Conservation (phyloP, 768 basidiomycete genomes). For the Tephrocybe sp. region DNA sequence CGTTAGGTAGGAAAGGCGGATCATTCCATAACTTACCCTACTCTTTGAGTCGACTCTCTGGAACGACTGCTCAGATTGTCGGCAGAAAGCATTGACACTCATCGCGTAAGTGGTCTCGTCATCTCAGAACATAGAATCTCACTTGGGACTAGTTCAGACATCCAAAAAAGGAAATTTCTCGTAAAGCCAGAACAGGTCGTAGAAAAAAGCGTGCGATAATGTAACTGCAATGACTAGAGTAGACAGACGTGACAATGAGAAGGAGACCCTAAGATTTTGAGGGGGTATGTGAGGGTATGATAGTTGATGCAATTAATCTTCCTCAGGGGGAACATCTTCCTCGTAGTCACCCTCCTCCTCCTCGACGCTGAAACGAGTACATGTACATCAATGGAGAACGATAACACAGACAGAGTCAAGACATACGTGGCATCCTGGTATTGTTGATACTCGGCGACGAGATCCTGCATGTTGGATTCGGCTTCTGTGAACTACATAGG, state of each 20-base stretch:
- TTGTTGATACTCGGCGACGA: conserved; percentile 97
- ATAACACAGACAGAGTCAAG: background rate
- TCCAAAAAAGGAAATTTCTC: conserved; percentile 28
- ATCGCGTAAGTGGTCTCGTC: no score
- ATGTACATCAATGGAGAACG: background rate
- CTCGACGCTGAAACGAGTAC: conserved; percentile 54
- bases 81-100: no score
- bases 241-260: conserved; percentile 16
- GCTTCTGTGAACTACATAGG: conserved; percentile 85
- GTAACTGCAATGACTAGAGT: conserved; percentile 28
- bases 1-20: no score
- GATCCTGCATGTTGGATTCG: conserved; percentile 98
- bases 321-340: conserved; percentile 67
- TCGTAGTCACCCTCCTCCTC: conserved; percentile 92
- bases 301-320: conserved; percentile 41
- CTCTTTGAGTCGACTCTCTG: no score
- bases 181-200: conserved; percentile 29
- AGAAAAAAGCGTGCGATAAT: conserved; percentile 35
- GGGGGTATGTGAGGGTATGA: conserved; percentile 20
- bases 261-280: conserved; percentile 13
- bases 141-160: no score
- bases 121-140: no score
- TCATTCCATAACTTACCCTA: no score
- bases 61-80: no score
- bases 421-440: conserved; percentile 93